phyloP scores from a whole-genome alignment of 768 basidiomycete genomes.

The Boletus subcaerulescens region DNA sequence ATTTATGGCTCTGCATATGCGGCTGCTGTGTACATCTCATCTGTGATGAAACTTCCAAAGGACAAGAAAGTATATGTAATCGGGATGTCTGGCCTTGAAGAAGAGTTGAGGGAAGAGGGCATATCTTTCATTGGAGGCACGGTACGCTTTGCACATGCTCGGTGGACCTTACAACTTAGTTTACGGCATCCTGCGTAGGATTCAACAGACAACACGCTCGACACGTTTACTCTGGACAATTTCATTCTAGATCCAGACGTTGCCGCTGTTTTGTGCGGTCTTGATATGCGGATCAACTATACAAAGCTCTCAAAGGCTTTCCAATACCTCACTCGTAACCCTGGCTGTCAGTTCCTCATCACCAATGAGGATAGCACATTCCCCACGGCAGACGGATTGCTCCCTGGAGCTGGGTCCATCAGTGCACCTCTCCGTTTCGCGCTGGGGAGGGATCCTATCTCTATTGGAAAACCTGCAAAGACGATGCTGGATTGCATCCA shows the following conservation, averaged over 20 bases:
- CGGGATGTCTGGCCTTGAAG: constrained; percentile 87
- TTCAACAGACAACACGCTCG: constrained; percentile 76
- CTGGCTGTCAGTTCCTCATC: constrained; percentile 77
- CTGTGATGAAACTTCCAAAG: constrained; percentile 84
- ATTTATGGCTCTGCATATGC: constrained; percentile 95
- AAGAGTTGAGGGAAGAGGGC: constrained; percentile 89
- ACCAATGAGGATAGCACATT: constrained; percentile 95
- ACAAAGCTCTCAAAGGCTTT: constrained; percentile 92
- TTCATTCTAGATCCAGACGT: constrained; percentile 77
- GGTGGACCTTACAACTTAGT: neutral
- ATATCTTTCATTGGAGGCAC: constrained; percentile 80
- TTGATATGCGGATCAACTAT: constrained; percentile 86
- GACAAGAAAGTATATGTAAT: constrained; percentile 96
- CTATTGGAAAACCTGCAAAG: constrained; percentile 87
- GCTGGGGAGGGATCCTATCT: constrained; percentile 64
- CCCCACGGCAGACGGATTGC: constrained; percentile 66
- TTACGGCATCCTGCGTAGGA: constrained; percentile 49
- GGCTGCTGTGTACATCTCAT: constrained; percentile 79
- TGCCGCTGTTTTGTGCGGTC: constrained; percentile 92
- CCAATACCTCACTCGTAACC: constrained; percentile 80
- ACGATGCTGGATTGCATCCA: constrained; percentile 94
- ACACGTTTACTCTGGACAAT: constrained; percentile 59
- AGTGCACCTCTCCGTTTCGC: constrained; percentile 80
- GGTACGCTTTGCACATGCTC: constrained; percentile 42
- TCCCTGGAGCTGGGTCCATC: constrained; percentile 85